Evolutionary conservation across 768 basidiomycete species (phyloP), one percentile per base, ranked within the genome.

Genomic region (Termitomyces sp.): DNA sequence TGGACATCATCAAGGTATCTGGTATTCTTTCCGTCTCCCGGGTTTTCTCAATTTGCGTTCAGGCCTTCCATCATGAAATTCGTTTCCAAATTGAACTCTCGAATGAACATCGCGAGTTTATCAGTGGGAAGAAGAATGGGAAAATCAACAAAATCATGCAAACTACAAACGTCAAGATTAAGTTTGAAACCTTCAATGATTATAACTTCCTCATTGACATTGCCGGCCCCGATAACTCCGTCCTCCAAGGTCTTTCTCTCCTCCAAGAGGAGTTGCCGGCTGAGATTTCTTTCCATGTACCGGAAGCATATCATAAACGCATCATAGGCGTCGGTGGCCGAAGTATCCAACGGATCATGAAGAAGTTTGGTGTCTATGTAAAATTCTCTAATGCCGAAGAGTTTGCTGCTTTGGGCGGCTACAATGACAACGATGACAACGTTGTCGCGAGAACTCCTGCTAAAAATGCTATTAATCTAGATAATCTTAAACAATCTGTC

Each of bases 131-230:
- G 82, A 98, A 98, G 82, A 98, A 98, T 69, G 96, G 96, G 60
- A 99, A 99, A 77, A 94, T 98, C 74, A 98, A 98, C 81, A 98
- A 98, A 79, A 97, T 98, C 73, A 98, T 98, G 94, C 95, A 98
- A 74, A 89, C 88, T 12, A 91, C 96, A 36, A 92, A 91, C 67
- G 95, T 96, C 72, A 96, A 97, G 79, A 97, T 99, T 81, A 97
- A 97, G 76, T 98, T 98, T 64, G 96, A 98, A 79, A 96, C 96
- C 6, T 92, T 96, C 79, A 97, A 95, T 71, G 94, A 96, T 71
- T 87, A 94, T 73, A 94, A 96, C 73, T 95, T 96, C 77, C 83
- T 95, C 68, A 94, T 96, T 69, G 94, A 96, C 74, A 86, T 96
- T 66, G 85, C 92, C 43, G 92, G 94, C 32, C 86, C 86, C 65